These are phyloP conservation scores for Daldinia vernicosa DNA, from an alignment of 495 filamentous ascomycete species.

Conservation along the genomic window DNA sequence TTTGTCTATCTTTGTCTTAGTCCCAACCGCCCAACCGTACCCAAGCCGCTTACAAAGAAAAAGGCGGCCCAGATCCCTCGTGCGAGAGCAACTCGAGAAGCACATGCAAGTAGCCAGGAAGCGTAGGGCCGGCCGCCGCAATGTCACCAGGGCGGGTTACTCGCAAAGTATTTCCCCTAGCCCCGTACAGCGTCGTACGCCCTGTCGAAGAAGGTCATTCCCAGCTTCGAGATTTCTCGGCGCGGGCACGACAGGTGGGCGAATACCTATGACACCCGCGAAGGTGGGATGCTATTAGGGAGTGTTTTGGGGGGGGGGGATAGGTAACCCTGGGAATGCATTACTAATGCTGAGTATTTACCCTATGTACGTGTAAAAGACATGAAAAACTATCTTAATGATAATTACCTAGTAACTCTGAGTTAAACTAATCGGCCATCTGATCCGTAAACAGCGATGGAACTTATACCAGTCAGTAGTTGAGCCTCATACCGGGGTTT, in stretches of 20 bases:
- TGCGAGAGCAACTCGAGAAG: not conserved
- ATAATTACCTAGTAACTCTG: too few species aligned
- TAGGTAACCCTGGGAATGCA: too few species aligned
- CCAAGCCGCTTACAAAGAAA: not conserved
- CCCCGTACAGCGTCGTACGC: not conserved
- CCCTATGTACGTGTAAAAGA: too few species aligned
- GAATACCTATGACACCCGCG: too few species aligned
- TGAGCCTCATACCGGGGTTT: not conserved
- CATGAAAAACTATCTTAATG: too few species aligned
- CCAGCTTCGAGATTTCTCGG: not conserved
- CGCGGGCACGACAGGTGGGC: not conserved
- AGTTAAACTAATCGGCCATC: too few species aligned
- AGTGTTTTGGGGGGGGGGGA: too few species aligned
- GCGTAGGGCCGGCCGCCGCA: not conserved
- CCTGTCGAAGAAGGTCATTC: not conserved
- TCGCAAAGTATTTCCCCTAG: conserved; percentile 2
- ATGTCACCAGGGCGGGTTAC: not conserved
- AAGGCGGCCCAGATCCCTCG: conserved; percentile 1
- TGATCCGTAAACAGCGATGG: not conserved
- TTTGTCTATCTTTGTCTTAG: not conserved
- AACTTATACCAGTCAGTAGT: not conserved
- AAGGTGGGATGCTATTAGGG: too few species aligned
- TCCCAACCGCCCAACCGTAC: not conserved
- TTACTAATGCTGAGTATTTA: too few species aligned
- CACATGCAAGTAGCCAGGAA: conserved; percentile 1